Evolutionary conservation across 2,329 filamentous ascomycete species (phyloP).

Genomic region (Aspergillus brasiliensis): DNA sequence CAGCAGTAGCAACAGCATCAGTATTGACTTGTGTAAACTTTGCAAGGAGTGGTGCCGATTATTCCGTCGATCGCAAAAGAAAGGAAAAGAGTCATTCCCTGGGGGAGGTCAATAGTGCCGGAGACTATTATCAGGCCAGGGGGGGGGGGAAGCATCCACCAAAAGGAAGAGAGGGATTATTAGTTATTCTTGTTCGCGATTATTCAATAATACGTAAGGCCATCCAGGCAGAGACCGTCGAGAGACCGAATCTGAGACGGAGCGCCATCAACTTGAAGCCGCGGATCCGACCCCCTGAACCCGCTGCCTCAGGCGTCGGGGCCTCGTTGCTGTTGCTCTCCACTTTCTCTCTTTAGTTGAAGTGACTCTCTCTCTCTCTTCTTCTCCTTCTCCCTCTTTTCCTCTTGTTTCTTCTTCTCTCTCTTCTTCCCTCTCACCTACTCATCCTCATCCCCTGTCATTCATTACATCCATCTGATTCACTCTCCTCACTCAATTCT

Average conservation of each 20-base stretch:
- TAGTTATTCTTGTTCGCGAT: neutral
- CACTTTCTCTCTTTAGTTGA: constrained; percentile 6
- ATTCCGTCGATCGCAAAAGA: constrained; percentile 2
- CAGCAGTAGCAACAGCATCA: neutral
- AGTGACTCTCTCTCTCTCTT: neutral
- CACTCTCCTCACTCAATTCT: neutral
- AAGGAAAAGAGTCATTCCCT: neutral
- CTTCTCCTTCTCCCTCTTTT: neutral
- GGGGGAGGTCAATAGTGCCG: constrained; percentile 6
- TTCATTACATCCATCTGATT: neutral
- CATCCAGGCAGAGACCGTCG: neutral
- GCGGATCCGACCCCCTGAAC: constrained; percentile 25
- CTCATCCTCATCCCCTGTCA: neutral
- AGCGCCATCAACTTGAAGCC: constrained; percentile 17
- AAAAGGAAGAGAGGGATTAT: neutral
- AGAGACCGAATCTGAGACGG: neutral
- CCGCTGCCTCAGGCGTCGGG: constrained; percentile 16
- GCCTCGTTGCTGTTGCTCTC: neutral
- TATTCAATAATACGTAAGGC: neutral
- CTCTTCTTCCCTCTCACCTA: constrained; percentile 7
- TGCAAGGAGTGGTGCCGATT: constrained; percentile 1
- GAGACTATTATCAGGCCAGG: constrained; percentile 3
- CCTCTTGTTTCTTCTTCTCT: constrained; percentile 12
- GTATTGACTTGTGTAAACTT: neutral
- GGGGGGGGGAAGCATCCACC: neutral